These are phyloP conservation scores for Tylopilus vinaceipallidus DNA, from an alignment of 768 basidiomycete genomes.

Conservation along the genomic window DNA sequence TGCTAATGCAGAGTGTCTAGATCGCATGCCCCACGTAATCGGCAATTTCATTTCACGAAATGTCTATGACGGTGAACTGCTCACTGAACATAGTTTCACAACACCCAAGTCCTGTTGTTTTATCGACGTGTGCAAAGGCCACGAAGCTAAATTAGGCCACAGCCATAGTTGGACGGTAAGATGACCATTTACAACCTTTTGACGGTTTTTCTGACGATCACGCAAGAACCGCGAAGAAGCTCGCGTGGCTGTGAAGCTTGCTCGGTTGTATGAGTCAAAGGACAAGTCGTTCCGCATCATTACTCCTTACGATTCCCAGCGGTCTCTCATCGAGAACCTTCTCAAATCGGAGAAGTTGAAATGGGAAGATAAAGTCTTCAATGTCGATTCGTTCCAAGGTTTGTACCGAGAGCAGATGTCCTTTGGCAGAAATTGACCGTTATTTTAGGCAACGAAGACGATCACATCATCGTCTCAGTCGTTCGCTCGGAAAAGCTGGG, in stretches of 20 bases:
- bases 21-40: slow-evolving; percentile 80
- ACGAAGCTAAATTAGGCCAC: slow-evolving; percentile 23
- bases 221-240: slow-evolving; percentile 59
- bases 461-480: slow-evolving; percentile 68
- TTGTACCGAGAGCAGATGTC: slow-evolving; percentile 7
- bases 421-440: slow-evolving; percentile 29
- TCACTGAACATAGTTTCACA: slow-evolving; percentile 49
- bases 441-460: slow-evolving; percentile 71
- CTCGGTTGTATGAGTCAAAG: slow-evolving; percentile 45
- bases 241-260: slow-evolving; percentile 53
- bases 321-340: slow-evolving; percentile 50
- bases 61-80: slow-evolving; percentile 60
- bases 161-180: slow-evolving; percentile 41
- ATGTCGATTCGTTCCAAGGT: slow-evolving; percentile 84
- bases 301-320: slow-evolving; percentile 77
- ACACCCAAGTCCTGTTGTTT: slow-evolving; percentile 35
- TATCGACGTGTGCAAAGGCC: slow-evolving; percentile 38
- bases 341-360: slow-evolving; percentile 47
- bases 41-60: slow-evolving; percentile 64
- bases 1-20: slow-evolving; percentile 37
- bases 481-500: slow-evolving; percentile 60
- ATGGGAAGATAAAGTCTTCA: slow-evolving; percentile 70
- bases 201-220: too few relatives aligned
- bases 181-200: too few relatives aligned
- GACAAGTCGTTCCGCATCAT: slow-evolving; percentile 58